phyloP scores from a whole-genome alignment of 352 stramenopile species.

The Phytophthora macrochlamydospora region DNA sequence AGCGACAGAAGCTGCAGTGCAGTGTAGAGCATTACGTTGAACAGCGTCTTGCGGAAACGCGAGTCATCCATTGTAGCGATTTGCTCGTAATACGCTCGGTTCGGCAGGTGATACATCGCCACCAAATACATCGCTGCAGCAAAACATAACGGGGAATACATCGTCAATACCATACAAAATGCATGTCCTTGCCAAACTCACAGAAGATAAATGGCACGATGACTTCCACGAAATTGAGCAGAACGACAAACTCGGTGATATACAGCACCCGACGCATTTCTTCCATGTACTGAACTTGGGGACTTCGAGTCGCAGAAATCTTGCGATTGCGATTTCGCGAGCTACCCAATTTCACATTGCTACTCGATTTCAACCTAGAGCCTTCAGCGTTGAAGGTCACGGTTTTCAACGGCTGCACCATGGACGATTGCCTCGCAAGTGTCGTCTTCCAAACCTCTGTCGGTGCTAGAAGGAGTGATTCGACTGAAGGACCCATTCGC shows the following conservation, averaged over 20 bases:
- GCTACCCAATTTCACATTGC: too few relatives aligned
- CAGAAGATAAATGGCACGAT: slow-evolving; percentile 22
- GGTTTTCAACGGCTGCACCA: neutral
- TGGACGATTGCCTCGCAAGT: slow-evolving; percentile 5
- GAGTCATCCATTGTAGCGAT: slow-evolving; percentile 5
- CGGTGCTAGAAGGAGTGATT: too few relatives aligned
- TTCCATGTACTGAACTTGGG: slow-evolving; percentile 12
- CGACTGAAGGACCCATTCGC: neutral
- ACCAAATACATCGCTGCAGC: slow-evolving; percentile 22
- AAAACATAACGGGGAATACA: neutral
- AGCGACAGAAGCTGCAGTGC: slow-evolving; percentile 12
- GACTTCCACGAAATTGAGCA: slow-evolving; percentile 30
- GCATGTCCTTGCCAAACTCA: neutral
- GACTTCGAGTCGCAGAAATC: neutral
- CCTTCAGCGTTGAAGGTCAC: too few relatives aligned
- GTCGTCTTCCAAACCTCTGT: neutral
- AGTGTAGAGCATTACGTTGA: slow-evolving; percentile 12
- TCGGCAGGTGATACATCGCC: slow-evolving; percentile 28
- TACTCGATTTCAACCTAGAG: too few relatives aligned
- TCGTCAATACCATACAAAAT: too few relatives aligned
- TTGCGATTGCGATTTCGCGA: too few relatives aligned
- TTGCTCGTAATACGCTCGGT: slow-evolving; percentile 31
- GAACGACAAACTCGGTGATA: slow-evolving; percentile 22
- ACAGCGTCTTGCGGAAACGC: slow-evolving; percentile 2
- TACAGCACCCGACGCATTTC: slow-evolving; percentile 17